These are phyloP conservation scores for Plasmodium vivax DNA, from an alignment of 169 alveolate species.

Conservation along the genomic window DNA sequence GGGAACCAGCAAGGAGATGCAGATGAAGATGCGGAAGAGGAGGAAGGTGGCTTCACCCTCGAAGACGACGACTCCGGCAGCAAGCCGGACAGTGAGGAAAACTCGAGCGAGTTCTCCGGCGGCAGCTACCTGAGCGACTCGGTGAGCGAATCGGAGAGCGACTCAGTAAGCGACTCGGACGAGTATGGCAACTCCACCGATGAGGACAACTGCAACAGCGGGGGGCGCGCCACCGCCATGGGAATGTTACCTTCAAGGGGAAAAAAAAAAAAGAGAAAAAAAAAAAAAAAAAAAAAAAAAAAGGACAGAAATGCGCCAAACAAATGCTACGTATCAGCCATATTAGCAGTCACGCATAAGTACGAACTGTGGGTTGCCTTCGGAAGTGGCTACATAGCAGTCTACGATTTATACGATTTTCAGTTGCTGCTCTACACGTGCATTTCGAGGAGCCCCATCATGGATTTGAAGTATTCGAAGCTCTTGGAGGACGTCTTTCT, in stretches of 20 bases:
- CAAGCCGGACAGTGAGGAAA: background rate
- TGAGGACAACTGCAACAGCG: background rate
- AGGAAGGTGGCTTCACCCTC: background rate
- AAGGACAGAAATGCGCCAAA: background rate
- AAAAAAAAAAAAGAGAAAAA: background rate
- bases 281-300: background rate
- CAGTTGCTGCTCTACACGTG: constrained; percentile 66
- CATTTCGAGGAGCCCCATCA: constrained; percentile 69
- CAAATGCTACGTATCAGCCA: constrained; percentile 58
- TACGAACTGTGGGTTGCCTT: constrained; percentile 73
- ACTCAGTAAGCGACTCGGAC: constrained; percentile 1
- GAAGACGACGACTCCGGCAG: background rate
- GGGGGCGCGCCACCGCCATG: background rate
- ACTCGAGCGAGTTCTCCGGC: constrained; percentile 3
- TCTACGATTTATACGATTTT: constrained; percentile 63
- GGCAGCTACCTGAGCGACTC: constrained; percentile 19
- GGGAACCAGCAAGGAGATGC: background rate
- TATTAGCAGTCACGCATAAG: constrained; percentile 71
- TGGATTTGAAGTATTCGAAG: constrained; percentile 70
- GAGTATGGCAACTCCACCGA: background rate
- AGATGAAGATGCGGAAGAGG: background rate
- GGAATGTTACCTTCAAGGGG: background rate
- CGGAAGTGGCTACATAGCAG: constrained; percentile 75
- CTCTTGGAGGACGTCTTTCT: constrained; percentile 57
- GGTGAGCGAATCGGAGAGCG: background rate